Evolutionary conservation across 1,139 yeast species (phyloP).

Genomic region (Geotrichum reessii): DNA sequence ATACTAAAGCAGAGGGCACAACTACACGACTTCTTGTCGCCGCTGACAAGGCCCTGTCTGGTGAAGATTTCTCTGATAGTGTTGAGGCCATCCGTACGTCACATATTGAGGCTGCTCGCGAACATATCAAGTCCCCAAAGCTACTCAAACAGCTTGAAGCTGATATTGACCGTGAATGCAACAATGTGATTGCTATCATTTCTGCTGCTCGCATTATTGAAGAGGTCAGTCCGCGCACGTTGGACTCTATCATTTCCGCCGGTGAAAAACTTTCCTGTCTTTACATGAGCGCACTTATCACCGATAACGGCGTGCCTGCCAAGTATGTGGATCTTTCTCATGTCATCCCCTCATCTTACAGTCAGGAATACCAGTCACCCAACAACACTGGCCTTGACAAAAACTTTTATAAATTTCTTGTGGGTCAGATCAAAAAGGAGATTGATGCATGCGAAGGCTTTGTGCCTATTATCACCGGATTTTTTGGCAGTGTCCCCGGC

Average conservation of each 20-base stretch:
- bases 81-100: slow-evolving; percentile 66
- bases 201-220: slow-evolving; percentile 89
- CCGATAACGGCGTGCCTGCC: slow-evolving; percentile 73
- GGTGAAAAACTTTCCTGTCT: slow-evolving; percentile 91
- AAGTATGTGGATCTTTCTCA: slow-evolving; percentile 72
- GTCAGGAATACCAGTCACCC: background rate
- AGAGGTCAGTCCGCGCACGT: slow-evolving; percentile 81
- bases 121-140: slow-evolving; percentile 43
- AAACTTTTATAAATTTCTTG: slow-evolving; percentile 26
- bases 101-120: slow-evolving; percentile 69
- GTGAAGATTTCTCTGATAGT: slow-evolving; percentile 44
- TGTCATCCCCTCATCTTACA: background rate
- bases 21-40: slow-evolving; percentile 71
- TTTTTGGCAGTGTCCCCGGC: slow-evolving; percentile 91
- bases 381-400: background rate
- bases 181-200: slow-evolving; percentile 59
- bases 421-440: background rate
- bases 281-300: slow-evolving; percentile 78
- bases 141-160: slow-evolving; percentile 47
- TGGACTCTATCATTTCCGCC: slow-evolving; percentile 84
- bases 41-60: slow-evolving; percentile 50
- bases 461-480: slow-evolving; percentile 91
- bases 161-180: slow-evolving; percentile 61
- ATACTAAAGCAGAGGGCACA: slow-evolving; percentile 90
- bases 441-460: slow-evolving; percentile 32